Conservation (phyloP, 2,329 filamentous ascomycete species). For the Colletotrichum navitas region DNA sequence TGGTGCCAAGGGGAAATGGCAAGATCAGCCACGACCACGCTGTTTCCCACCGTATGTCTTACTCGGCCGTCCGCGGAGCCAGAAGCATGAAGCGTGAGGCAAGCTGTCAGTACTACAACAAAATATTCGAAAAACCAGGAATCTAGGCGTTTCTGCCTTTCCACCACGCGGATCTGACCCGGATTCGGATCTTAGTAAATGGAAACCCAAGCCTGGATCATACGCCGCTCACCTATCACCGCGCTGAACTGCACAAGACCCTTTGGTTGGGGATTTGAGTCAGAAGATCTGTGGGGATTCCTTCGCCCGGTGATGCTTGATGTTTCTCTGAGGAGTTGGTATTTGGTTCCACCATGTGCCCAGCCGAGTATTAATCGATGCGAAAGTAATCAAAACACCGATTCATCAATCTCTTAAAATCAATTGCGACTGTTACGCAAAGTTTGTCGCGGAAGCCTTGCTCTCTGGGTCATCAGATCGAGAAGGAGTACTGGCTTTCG, state of each 20-base stretch:
- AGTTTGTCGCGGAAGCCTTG: too few relatives aligned
- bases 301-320: background rate
- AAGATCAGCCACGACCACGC: conserved; percentile 21
- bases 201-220: background rate
- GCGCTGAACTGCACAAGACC: background rate
- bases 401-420: background rate
- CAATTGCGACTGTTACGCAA: background rate
- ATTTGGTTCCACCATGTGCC: background rate
- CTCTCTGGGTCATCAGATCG: background rate
- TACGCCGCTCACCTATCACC: background rate
- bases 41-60: background rate
- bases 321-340: background rate
- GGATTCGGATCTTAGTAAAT: background rate
- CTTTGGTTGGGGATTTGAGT: background rate
- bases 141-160: background rate
- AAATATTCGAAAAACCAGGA: conserved; percentile 7
- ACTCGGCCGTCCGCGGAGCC: conserved; percentile 11
- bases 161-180: conserved; percentile 4
- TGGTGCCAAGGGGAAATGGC: conserved; percentile 22
- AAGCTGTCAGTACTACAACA: background rate
- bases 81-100: background rate
- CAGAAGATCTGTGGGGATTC: background rate
- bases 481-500: background rate
- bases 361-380: background rate
- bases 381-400: background rate